Percentiles rank a stretch among this genome's conserved stretches.
These are phyloP conservation scores for Suhomyces emberorum DNA, from an alignment of 805 yeast genomes.

Conservation along the genomic window DNA sequence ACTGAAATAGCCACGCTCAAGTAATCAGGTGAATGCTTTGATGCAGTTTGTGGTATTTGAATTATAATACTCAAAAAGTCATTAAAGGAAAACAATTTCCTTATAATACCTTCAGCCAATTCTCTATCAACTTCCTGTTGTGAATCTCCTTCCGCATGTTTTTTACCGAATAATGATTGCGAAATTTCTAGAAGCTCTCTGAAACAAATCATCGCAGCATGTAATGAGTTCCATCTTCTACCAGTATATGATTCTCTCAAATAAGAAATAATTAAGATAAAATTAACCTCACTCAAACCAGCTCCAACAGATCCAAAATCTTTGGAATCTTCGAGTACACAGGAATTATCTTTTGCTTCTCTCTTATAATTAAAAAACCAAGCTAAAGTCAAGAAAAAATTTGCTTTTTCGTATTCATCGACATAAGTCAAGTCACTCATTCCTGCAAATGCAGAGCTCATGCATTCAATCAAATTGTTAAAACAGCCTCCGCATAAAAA, in stretches of 20 bases:
- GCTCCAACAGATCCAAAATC: conserved; percentile 48
- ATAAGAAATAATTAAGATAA: conserved; percentile 48
- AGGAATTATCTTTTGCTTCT: conserved; percentile 11
- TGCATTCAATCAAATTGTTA: conserved; percentile 56
- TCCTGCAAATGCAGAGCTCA: conserved; percentile 44
- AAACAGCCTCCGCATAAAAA: conserved; percentile 71
- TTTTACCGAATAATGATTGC: conserved; percentile 38
- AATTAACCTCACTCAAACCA: conserved; percentile 59
- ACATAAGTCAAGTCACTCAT: conserved; percentile 27
- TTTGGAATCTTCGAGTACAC: conserved; percentile 23
- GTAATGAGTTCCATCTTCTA: conserved; percentile 58
- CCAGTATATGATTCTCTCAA: conserved; percentile 40
- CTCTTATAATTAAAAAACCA: conserved; percentile 79
- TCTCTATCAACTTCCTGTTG: conserved; percentile 37
- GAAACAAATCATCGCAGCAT: conserved; percentile 67
- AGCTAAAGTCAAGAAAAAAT: conserved; percentile 55
- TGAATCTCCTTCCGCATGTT: conserved; percentile 41
- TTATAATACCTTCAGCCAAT: conserved; percentile 53
- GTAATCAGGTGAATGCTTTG: conserved; percentile 60
- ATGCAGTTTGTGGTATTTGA: conserved; percentile 59
- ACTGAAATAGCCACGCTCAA: conserved; percentile 61
- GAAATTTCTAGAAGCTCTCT: conserved; percentile 55
- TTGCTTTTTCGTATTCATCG: conserved; percentile 38
- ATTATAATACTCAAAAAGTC: conserved; percentile 54
- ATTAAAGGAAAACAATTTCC: conserved; percentile 69